A percentile compares a stretch with the other conserved stretches of the same genome.
phyloP scores from a whole-genome alignment of 106 monocot genomes.

The Ottelia alismoides region DNA sequence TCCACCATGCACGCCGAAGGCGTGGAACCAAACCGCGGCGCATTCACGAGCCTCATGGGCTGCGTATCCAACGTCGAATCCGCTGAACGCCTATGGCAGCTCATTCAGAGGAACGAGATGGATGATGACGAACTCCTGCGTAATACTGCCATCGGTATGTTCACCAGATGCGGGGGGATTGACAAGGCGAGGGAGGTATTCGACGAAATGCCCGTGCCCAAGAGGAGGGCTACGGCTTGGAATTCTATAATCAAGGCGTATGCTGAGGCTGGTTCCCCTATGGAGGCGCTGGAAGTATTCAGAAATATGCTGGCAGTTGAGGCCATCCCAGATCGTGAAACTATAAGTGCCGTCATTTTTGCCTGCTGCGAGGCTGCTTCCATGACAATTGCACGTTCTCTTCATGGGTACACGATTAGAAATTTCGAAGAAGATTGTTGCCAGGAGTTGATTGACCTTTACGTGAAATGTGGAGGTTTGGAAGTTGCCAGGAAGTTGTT shows the following conservation, averaged over 20 bases:
- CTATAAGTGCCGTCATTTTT: conserved; percentile 2
- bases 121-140: background rate
- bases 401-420: conserved; percentile 16
- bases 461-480: conserved; percentile 18
- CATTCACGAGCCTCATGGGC: background rate
- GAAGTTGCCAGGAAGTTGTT: conserved; percentile 9
- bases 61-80: background rate
- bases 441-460: conserved; percentile 13
- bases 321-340: conserved; percentile 7
- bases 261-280: conserved; percentile 12
- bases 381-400: conserved; percentile 1
- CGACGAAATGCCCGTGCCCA: conserved; percentile 14
- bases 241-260: conserved; percentile 54
- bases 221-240: conserved; percentile 23
- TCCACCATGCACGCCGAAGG: background rate
- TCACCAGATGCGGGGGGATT: background rate
- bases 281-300: conserved; percentile 25
- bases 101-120: background rate
- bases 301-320: conserved; percentile 16
- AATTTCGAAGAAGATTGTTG: background rate
- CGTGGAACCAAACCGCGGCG: background rate
- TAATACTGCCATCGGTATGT: background rate
- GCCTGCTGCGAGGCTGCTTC: conserved; percentile 13
- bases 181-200: conserved; percentile 28
- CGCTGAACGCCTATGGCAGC: background rate